Base-by-base conservation (phyloP, 192 early-diverging fungal species). In the Gryganskiella cystojenkinii region DNA sequence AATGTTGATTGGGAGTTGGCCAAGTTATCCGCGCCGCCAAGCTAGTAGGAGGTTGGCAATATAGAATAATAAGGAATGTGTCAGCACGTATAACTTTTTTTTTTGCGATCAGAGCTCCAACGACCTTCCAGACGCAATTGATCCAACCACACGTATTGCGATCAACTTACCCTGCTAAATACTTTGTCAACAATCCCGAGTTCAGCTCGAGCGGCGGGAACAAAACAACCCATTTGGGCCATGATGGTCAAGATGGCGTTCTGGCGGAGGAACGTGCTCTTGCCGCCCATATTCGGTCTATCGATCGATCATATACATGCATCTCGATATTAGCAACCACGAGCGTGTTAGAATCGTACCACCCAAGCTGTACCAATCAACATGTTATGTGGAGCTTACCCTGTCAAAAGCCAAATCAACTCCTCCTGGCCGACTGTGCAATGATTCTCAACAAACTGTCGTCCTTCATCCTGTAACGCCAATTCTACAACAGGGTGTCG, bases 401-500 rank as follows among this genome's bases (percentile, higher is more conserved):
- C 82, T 30, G 82, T 83, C 35, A 83, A 44, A 6, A 83, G 47
- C 63, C 78, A 83, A 25, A 83, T 60, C 9, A 74, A 61, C 22
- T 83, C 72, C 17, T 83, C 45, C 14, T 83, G 57, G 6, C 81
- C 79, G 24, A 89, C 83, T 14, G 54, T 19, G 45, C 90, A 91
- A 80, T 85, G 80, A 30, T 91, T 91, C 28, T 80, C 68, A 3
- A 86, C 66, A 63, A 86, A 90, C 35, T 85, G 82, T 37, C 86
- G 69, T 27, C 81, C 85, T 25, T 79, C 78, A 0, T 46, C 47
- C 28, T 86, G 69, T 20, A 89, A 66, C 55, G 83, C 81, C 58
- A 83, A 46, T 54, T 91, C 90, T 0, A 91, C 88, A 1, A 89
- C 84, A 3, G 88, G 88, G 51, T 91, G 90, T 19, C 90, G 83